phyloP scores from a whole-genome alignment of 345 rosid species.

The Hibiscus syriacus region DNA sequence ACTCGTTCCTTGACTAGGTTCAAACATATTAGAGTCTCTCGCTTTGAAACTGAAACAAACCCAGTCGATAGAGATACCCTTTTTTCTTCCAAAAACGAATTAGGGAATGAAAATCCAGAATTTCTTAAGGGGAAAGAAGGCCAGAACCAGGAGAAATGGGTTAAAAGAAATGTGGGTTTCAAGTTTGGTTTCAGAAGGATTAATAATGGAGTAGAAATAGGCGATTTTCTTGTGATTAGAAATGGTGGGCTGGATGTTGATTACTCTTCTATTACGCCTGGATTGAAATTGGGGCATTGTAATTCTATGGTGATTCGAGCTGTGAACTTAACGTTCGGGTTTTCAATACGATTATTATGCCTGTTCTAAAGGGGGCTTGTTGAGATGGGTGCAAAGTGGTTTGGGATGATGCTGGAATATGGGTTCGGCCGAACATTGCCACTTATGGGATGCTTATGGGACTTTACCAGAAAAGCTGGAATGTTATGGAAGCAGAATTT shows the following conservation, averaged over 20 bases:
- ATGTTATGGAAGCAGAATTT: conserved; percentile 66
- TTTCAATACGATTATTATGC: conserved; percentile 58
- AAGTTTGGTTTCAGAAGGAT: conserved; percentile 25
- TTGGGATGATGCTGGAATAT: too few relatives aligned
- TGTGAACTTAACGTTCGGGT: conserved; percentile 43
- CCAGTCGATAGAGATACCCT: conserved; percentile 16
- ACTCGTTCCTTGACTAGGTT: conserved; percentile 28
- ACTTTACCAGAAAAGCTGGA: conserved; percentile 69
- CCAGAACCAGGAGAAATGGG: conserved; percentile 11
- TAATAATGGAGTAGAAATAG: conserved; percentile 21
- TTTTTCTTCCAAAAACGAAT: conserved; percentile 13
- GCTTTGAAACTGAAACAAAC: conserved; percentile 26
- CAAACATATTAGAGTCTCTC: conserved; percentile 30
- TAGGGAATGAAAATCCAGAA: conserved; percentile 15
- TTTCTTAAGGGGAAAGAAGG: too few relatives aligned
- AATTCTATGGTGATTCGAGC: conserved; percentile 27
- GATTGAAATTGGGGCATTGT: conserved; percentile 47
- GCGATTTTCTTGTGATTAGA: conserved; percentile 23
- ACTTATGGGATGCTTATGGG: conserved; percentile 85
- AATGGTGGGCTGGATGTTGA: conserved; percentile 46
- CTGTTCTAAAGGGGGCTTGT: conserved; percentile 67
- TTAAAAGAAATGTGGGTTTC: conserved; percentile 23
- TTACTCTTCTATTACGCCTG: conserved; percentile 34
- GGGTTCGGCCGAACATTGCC: conserved; percentile 63
- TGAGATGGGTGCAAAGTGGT: too few relatives aligned